A percentile compares a stretch with the other conserved stretches of the same genome.
These are phyloP conservation scores for Cerrena zonata DNA, from an alignment of 1,284 basidiomycete species.

Conservation along the genomic window DNA sequence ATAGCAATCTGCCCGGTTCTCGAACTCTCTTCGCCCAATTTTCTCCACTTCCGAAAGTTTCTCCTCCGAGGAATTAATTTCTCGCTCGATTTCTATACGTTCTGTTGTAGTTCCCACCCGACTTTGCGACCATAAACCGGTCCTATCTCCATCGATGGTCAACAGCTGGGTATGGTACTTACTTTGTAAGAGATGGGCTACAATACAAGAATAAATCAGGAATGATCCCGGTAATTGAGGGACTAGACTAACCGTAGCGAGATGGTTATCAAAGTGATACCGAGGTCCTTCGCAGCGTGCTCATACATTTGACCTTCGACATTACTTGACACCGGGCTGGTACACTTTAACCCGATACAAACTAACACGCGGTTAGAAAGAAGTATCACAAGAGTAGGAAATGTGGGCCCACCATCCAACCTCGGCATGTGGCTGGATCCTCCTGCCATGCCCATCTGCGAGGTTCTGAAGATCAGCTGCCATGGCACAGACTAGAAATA, in stretches of 20 bases:
- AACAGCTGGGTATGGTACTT: conserved; percentile 81
- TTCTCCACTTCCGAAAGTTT: conserved; percentile 63
- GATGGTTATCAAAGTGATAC: conserved; percentile 90
- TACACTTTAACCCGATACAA: conserved; percentile 63
- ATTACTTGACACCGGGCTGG: conserved; percentile 92
- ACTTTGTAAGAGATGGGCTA: conserved; percentile 74
- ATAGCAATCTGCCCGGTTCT: conserved; percentile 50
- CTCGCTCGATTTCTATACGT: conserved; percentile 65
- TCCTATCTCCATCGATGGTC: conserved; percentile 64
- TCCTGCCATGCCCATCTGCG: conserved; percentile 79
- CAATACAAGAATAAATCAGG: too few species aligned
- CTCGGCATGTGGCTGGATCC: conserved; percentile 81
- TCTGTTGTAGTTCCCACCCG: conserved; percentile 68
- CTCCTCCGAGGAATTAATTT: conserved; percentile 63
- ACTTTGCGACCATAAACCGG: conserved; percentile 64
- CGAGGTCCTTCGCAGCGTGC: conserved; percentile 84
- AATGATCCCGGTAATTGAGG: too few species aligned
- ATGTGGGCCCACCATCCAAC: conserved; percentile 76
- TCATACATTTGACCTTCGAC: conserved; percentile 96
- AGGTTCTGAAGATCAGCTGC: conserved; percentile 1
- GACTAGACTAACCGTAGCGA: conserved; percentile 62
- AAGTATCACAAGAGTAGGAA: too few species aligned
- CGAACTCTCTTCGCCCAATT: conserved; percentile 57
- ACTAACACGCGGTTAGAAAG: too few species aligned
- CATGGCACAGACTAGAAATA: background rate